Base-by-base conservation (phyloP, 75 land plant genomes). In the Picea glauca region DNA sequence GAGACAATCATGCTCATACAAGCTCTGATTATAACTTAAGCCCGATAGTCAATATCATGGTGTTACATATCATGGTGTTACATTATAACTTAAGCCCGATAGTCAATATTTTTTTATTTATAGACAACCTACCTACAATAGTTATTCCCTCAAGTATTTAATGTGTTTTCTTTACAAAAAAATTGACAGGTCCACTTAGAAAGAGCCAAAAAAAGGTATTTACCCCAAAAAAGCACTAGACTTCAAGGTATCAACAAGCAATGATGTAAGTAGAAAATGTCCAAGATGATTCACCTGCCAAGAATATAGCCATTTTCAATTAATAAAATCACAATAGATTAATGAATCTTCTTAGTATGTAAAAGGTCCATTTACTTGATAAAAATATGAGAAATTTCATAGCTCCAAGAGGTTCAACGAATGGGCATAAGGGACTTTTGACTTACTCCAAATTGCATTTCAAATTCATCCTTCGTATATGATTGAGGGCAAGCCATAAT, bases 271-370 rank as follows among this genome's bases (percentile, higher is more conserved):
- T 59, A 84, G 74, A 76, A 84, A 84, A 62, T 84, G 86, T 26
- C 86, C 86, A 62, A 84, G 58, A 64, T 84, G 86, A 77, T 84
- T 84, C 62, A 81, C 83, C 86, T 84, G 64, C 12, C 56, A 76
- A 76, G 35, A 63, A 26, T 40, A 78, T 20, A 32, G 58, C 40
- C 2, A 73, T 6, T 73, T 20, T 73, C 26, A 26, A 18, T 73
- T 73, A 73, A 32, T 32, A 18, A 72, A 73, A 32, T 13, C 17
- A 63, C 11, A 63, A 13, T 21, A 8, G 66, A 9, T 63, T 26
- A 63, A n/a, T 63, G 17, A 63, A 63, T 21, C 18, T 63, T 26
- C 23, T 64, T 64, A 50, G 54, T 50, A 50, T 50, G 54, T 50
- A 12, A 50, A 50, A 50, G 54, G 11, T 50, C 11, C 54, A 26